Evolutionary conservation across 2,329 filamentous ascomycete genomes (phyloP).

Genomic region (Monilinia fructicola): DNA sequence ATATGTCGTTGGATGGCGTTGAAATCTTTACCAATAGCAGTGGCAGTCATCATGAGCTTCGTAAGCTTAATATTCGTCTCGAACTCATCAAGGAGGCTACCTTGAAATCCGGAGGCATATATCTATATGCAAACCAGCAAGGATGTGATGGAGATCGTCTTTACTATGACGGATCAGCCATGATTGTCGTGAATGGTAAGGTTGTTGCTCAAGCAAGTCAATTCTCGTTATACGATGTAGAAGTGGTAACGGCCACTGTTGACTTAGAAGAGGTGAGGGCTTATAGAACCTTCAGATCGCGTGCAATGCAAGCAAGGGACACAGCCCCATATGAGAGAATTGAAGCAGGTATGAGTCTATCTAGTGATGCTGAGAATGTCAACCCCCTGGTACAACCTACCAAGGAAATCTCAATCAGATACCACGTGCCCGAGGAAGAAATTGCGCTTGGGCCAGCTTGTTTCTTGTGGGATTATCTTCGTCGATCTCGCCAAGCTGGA

Average conservation of each 20-base stretch:
- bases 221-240: constrained; percentile 53
- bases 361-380: constrained; percentile 43
- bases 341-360: constrained; percentile 47
- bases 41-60: constrained; percentile 65
- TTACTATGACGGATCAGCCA: constrained; percentile 58
- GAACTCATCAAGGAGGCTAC: constrained; percentile 67
- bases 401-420: constrained; percentile 15
- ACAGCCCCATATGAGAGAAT: constrained; percentile 44
- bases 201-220: constrained; percentile 57
- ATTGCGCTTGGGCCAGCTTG: constrained; percentile 21
- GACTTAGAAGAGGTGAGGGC: constrained; percentile 70
- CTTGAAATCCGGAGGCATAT: constrained; percentile 58
- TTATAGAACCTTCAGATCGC: constrained; percentile 47
- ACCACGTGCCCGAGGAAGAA: constrained; percentile 22
- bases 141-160: constrained; percentile 58
- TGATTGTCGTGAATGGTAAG: constrained; percentile 62
- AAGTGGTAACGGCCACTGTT: constrained; percentile 64
- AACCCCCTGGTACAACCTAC: constrained; percentile 45
- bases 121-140: constrained; percentile 62
- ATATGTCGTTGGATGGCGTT: constrained; percentile 65
- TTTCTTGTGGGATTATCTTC: constrained; percentile 23
- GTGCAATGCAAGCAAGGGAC: constrained; percentile 29
- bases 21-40: constrained; percentile 72
- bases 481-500: constrained; percentile 18
- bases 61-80: constrained; percentile 64